Conservation (phyloP, 2,329 filamentous ascomycete species). For the Fusarium guadeloupense region DNA sequence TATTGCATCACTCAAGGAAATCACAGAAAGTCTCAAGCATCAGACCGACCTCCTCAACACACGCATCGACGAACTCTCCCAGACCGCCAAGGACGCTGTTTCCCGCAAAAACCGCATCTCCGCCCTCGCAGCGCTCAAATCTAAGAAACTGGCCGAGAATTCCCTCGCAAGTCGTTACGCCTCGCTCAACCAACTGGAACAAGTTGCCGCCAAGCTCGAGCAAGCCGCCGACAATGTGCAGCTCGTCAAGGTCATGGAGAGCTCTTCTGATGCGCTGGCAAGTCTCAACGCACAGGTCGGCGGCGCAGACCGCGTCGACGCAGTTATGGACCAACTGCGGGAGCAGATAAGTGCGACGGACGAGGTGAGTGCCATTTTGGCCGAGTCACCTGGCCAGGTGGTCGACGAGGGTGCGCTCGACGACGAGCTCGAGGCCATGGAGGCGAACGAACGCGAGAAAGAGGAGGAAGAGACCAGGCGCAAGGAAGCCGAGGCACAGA, state of each 20-base stretch:
- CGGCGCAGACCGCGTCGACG: slow-evolving; percentile 77
- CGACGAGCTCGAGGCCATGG: slow-evolving; percentile 83
- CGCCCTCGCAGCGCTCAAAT: slow-evolving; percentile 81
- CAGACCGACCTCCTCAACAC: slow-evolving; percentile 73
- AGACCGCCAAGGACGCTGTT: slow-evolving; percentile 75
- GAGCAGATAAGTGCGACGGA: slow-evolving; percentile 85
- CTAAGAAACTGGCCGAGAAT: slow-evolving; percentile 82
- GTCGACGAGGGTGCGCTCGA: slow-evolving; percentile 88
- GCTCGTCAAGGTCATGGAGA: slow-evolving; percentile 83
- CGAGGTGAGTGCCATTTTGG: slow-evolving; percentile 81
- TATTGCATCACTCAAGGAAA: slow-evolving; percentile 83
- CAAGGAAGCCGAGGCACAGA: slow-evolving; percentile 50
- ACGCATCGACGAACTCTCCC: slow-evolving; percentile 72
- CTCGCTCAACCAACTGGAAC: slow-evolving; percentile 82
- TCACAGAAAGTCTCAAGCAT: slow-evolving; percentile 77
- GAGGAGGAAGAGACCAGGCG: slow-evolving; percentile 60
- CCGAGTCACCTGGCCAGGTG: slow-evolving; percentile 62
- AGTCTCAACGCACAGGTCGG: slow-evolving; percentile 81
- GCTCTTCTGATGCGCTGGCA: slow-evolving; percentile 76
- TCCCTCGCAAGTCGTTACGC: slow-evolving; percentile 76
- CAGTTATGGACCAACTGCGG: slow-evolving; percentile 76
- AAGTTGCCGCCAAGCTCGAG: slow-evolving; percentile 83
- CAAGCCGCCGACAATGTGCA: slow-evolving; percentile 86
- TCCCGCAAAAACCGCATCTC: slow-evolving; percentile 75
- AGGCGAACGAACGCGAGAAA: slow-evolving; percentile 65